A percentile compares a stretch with the other conserved stretches of the same genome.
Conservation (phyloP, 73 alveolate genomes). For the Paramecium tetraurelia region DNA sequence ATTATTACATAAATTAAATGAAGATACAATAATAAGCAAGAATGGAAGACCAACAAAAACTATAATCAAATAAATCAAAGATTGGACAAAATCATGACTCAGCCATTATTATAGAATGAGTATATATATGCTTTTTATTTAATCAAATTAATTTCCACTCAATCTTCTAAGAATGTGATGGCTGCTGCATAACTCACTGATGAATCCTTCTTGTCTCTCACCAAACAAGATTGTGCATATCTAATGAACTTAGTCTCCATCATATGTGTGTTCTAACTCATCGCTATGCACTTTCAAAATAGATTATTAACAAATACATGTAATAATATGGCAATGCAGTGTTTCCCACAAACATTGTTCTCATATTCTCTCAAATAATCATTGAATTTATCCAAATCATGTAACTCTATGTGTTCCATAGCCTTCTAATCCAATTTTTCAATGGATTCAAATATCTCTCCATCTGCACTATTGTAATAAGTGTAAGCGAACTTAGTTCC, state of each 20-base stretch:
- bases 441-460: slow-evolving; percentile 58
- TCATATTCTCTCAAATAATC: slow-evolving; percentile 55
- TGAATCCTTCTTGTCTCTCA: slow-evolving; percentile 61
- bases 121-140: not conserved
- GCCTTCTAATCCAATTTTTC: slow-evolving; percentile 61
- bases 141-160: not conserved
- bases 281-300: not conserved
- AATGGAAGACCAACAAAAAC: not conserved
- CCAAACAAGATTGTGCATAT: slow-evolving; percentile 54
- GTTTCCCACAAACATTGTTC: slow-evolving; percentile 58
- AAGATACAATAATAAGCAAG: not conserved
- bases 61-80: not conserved
- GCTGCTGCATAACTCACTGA: slow-evolving; percentile 65
- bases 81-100: not conserved
- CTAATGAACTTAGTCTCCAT: slow-evolving; percentile 62
- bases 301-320: not conserved
- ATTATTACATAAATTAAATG: not conserved
- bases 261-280: not conserved
- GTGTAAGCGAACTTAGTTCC: slow-evolving; percentile 57
- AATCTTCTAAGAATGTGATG: slow-evolving; percentile 41
- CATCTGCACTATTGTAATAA: slow-evolving; percentile 27
- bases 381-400: slow-evolving; percentile 49
- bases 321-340: slow-evolving; percentile 42
- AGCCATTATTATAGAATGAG: not conserved
- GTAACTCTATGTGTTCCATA: slow-evolving; percentile 59